Base-by-base conservation (phyloP, 441 rosid genomes). In the Euphorbia schlechtendalii region DNA sequence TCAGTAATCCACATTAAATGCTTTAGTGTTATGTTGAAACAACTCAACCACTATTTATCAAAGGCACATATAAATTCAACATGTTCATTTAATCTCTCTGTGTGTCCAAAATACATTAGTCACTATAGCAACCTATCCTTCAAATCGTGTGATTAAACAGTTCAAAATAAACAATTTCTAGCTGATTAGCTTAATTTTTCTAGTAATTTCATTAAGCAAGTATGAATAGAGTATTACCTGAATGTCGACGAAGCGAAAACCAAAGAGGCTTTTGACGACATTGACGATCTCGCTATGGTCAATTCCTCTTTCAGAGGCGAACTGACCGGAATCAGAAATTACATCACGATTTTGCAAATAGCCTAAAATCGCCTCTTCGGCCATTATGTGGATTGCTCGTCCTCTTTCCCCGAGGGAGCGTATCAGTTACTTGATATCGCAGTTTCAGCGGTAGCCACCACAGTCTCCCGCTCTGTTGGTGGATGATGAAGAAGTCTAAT, bases 201-300 rank as follows among this genome's bases (percentile, higher is more conserved):
- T 27, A 2, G 36, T 7, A 55, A 9, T 24, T 8, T 14, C 6
- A n/a, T n/a, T n/a, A n/a, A n/a, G n/a, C n/a, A n/a, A n/a, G n/a
- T n/a, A n/a, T n/a, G n/a, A n/a, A 27, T 30, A 21, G 38, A 60
- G 21, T 5, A 54, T 48, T 48, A 87, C 96, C 90, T 81, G 74
- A 46, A 85, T 80, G 10, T 82, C 91, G 54, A 93, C 72, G 79
- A 84, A 93, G 30, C 80, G 70, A 79, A 85, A 90, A 64, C 95
- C 96, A 62, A 77, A 81, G 61, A 90, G 91, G 72, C 98, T 90
- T 81, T 86, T 90, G 73, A 90, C 72, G 73, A 80, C 85, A 70
- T 88, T 90, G 74, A 83, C 85, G 53, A 86, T 77, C 8, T 83
- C 91, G 66, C 52, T 72, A 77, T 88, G 98, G 68, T 83, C 88